Percentiles rank a stretch among this genome's conserved stretches.
Conservation (phyloP, 176 grass and related monocot species). For the Avena sativa region DNA sequence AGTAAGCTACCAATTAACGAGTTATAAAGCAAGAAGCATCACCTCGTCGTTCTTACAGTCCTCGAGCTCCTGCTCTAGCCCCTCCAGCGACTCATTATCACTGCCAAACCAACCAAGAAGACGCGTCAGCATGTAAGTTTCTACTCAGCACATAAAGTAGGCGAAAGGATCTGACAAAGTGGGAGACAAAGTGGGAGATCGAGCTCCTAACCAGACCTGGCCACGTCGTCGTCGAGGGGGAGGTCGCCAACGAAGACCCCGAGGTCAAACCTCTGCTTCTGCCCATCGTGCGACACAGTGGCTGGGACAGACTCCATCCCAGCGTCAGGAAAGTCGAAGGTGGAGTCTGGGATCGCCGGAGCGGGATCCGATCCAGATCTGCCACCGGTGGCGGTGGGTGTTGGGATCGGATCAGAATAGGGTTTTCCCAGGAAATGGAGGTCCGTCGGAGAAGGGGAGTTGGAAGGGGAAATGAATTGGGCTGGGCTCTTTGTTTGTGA, state of each 20-base stretch:
- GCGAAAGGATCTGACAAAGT: not conserved
- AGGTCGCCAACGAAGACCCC: slow-evolving; percentile 89
- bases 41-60: slow-evolving; percentile 90
- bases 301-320: slow-evolving; percentile 51
- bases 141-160: not conserved
- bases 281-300: slow-evolving; percentile 46
- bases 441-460: not conserved
- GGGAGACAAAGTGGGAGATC: not conserved
- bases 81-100: slow-evolving; percentile 83
- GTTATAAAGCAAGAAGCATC: not conserved
- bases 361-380: slow-evolving; percentile 52
- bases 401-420: slow-evolving; percentile 33
- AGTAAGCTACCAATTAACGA: slow-evolving; percentile 8
- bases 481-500: not conserved
- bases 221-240: slow-evolving; percentile 74
- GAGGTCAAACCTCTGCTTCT: slow-evolving; percentile 80
- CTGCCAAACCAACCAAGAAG: slow-evolving; percentile 49
- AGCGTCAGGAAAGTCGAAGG: not conserved
- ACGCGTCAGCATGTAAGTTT: slow-evolving; percentile 32
- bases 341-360: slow-evolving; percentile 24
- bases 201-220: slow-evolving; percentile 51
- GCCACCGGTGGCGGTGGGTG: slow-evolving; percentile 28
- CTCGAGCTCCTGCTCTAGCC: slow-evolving; percentile 85
- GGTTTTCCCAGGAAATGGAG: slow-evolving; percentile 31
- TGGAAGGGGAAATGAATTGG: not conserved